A percentile compares a stretch with the other conserved stretches of the same genome.
Evolutionary conservation across 2,329 filamentous ascomycete genomes (phyloP).

Genomic region (Cladobotryum protrusum): DNA sequence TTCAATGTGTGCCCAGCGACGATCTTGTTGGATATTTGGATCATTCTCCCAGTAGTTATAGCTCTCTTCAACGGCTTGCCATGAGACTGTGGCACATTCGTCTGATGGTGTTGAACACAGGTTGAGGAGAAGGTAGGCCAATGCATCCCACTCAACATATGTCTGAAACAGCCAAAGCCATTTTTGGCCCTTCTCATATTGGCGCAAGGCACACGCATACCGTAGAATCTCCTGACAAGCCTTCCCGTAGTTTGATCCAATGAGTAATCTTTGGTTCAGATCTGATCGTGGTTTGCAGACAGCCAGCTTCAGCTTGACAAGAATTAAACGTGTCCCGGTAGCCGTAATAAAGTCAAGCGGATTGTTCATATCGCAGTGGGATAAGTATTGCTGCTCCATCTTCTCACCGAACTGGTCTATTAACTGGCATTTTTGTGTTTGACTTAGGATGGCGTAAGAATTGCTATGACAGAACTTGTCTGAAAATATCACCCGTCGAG

Average conservation of each 20-base stretch:
- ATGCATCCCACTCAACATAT: slow-evolving; percentile 60
- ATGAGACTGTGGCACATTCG: background rate
- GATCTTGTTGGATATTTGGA: slow-evolving; percentile 4
- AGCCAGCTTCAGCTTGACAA: slow-evolving; percentile 1
- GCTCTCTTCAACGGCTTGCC: slow-evolving; percentile 6
- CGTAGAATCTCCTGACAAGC: slow-evolving; percentile 10
- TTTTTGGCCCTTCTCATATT: slow-evolving; percentile 27
- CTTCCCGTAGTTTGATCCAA: too few relatives aligned
- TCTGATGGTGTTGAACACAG: slow-evolving; percentile 33
- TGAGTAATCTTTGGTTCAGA: slow-evolving; percentile 36
- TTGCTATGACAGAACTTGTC: slow-evolving; percentile 6
- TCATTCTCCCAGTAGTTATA: slow-evolving; percentile 11
- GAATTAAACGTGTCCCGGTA: background rate
- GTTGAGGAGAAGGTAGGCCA: slow-evolving; percentile 56
- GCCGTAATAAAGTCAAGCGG: background rate
- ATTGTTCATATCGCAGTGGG: background rate
- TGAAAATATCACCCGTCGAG: slow-evolving; percentile 8
- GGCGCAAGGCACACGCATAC: slow-evolving; percentile 5
- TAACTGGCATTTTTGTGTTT: background rate
- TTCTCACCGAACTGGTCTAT: slow-evolving; percentile 1
- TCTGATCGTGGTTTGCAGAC: slow-evolving; percentile 31
- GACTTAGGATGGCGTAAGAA: background rate
- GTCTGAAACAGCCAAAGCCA: slow-evolving; percentile 62
- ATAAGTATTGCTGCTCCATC: slow-evolving; percentile 4
- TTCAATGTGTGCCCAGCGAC: slow-evolving; percentile 11